A percentile compares a stretch with the other conserved stretches of the same genome.
phyloP scores from a whole-genome alignment of 495 filamentous ascomycete species.

The Cryomyces minteri region DNA sequence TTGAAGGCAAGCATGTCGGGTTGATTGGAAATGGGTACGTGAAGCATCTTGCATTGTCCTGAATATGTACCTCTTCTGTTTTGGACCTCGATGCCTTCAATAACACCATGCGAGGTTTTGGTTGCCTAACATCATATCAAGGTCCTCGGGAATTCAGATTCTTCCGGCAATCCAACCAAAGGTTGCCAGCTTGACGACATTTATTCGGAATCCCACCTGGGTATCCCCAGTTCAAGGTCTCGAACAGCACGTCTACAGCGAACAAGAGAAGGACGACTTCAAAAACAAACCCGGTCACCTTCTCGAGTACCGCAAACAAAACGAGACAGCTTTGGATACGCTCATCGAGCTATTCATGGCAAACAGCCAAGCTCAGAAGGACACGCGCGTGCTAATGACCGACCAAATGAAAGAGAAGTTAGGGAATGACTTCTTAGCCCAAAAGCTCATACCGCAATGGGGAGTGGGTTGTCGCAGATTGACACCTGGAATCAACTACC shows the following conservation, averaged over 20 bases:
- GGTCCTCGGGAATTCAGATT: constrained; percentile 18
- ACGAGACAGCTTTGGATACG: constrained; percentile 16
- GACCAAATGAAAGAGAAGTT: constrained; percentile 22
- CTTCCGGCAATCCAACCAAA: constrained; percentile 11
- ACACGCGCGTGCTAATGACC: not conserved
- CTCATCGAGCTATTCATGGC: constrained; percentile 17
- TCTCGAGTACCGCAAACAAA: constrained; percentile 14
- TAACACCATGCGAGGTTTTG: constrained; percentile 10
- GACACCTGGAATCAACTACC: constrained; percentile 15
- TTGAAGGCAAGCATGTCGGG: constrained; percentile 11
- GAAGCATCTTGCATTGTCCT: too few relatives aligned
- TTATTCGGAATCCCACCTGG: constrained; percentile 7
- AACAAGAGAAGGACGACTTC: constrained; percentile 18
- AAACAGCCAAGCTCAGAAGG: constrained; percentile 1
- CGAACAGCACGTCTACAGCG: constrained; percentile 20
- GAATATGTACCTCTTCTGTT: constrained; percentile 10
- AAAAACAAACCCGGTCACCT: constrained; percentile 16
- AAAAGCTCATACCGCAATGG: constrained; percentile 16
- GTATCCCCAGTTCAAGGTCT: constrained; percentile 19
- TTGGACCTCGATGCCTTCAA: constrained; percentile 2
- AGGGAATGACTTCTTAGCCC: constrained; percentile 16
- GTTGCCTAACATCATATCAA: constrained; percentile 2
- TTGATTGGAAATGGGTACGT: constrained; percentile 6
- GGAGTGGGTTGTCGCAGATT: constrained; percentile 14
- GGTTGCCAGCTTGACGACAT: constrained; percentile 8